phyloP scores from a whole-genome alignment of 2,329 filamentous ascomycete genomes.

The Mycocentrospora acerina region DNA sequence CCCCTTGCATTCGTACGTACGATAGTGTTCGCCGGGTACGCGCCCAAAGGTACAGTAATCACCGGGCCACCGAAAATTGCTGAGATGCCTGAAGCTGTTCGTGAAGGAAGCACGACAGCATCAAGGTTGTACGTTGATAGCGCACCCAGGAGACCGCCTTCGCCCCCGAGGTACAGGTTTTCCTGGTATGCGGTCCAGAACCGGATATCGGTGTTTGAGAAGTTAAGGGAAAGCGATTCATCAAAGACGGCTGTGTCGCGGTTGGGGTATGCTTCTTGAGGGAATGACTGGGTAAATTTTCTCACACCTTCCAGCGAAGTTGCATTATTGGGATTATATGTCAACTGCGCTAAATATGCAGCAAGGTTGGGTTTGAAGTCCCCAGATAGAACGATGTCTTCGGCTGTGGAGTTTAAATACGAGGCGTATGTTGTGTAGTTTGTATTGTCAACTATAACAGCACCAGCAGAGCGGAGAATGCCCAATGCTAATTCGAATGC shows the following conservation, averaged over 20 bases:
- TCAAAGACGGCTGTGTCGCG: constrained; percentile 63
- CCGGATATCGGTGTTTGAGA: constrained; percentile 57
- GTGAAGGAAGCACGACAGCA: constrained; percentile 62
- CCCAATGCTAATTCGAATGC: constrained; percentile 60
- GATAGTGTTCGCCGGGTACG: constrained; percentile 52
- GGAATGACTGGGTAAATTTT: constrained; percentile 56
- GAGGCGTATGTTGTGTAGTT: constrained; percentile 58
- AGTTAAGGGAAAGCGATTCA: constrained; percentile 52
- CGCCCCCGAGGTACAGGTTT: constrained; percentile 56
- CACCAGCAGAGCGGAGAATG: constrained; percentile 57
- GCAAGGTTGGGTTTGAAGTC: constrained; percentile 63
- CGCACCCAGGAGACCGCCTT: constrained; percentile 63
- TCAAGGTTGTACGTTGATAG: constrained; percentile 59
- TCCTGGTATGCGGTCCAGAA: constrained; percentile 61
- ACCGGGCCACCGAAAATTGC: constrained; percentile 62
- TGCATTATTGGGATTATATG: constrained; percentile 60
- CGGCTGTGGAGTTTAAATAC: constrained; percentile 44
- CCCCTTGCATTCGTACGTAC: constrained; percentile 51
- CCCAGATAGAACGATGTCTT: constrained; percentile 53
- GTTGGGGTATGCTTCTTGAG: constrained; percentile 60
- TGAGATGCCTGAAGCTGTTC: constrained; percentile 50
- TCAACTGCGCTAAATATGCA: constrained; percentile 59
- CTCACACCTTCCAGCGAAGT: constrained; percentile 54
- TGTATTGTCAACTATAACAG: constrained; percentile 60
- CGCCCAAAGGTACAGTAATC: constrained; percentile 64